Conservation (phyloP, 495 filamentous ascomycete species). For the Tuber magnatum region DNA sequence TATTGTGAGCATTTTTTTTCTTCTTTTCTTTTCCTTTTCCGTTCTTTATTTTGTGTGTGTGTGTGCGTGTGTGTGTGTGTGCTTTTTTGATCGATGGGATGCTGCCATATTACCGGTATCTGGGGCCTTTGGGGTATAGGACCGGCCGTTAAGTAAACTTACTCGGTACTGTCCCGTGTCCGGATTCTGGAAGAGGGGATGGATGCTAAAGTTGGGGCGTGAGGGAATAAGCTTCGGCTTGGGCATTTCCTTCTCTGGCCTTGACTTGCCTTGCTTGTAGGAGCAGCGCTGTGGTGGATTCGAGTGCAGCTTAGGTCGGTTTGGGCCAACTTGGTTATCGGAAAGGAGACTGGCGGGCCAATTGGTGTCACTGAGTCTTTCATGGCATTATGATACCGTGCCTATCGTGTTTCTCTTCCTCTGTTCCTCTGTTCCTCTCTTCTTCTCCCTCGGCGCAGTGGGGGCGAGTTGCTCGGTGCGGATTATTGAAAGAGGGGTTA, state of each 20-base stretch:
- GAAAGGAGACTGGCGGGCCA: not conserved
- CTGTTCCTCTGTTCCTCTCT: too few relatives aligned
- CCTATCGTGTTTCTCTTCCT: not conserved
- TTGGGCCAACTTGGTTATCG: not conserved
- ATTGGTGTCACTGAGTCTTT: not conserved
- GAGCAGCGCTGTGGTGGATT: not conserved
- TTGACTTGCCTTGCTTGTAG: not conserved
- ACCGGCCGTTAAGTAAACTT: not conserved
- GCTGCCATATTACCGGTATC: not conserved
- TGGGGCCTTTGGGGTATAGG: not conserved
- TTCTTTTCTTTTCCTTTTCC: constrained; percentile 1
- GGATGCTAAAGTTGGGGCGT: not conserved
- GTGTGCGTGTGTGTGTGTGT: not conserved
- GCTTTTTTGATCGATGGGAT: not conserved
- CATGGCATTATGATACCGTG: too few relatives aligned
- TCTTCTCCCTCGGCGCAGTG: not conserved
- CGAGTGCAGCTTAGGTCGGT: not conserved
- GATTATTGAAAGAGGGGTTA: not conserved
- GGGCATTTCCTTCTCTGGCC: not conserved
- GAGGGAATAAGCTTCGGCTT: too few relatives aligned
- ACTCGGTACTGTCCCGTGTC: not conserved
- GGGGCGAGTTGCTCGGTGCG: not conserved
- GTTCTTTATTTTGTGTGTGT: not conserved
- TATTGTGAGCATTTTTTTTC: constrained; percentile 8
- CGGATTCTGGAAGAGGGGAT: not conserved